Evolutionary conservation across 2,329 filamentous ascomycete species (phyloP), one percentile per base, ranked within the genome.

Genomic region (Coniochaeta hoffmannii): DNA sequence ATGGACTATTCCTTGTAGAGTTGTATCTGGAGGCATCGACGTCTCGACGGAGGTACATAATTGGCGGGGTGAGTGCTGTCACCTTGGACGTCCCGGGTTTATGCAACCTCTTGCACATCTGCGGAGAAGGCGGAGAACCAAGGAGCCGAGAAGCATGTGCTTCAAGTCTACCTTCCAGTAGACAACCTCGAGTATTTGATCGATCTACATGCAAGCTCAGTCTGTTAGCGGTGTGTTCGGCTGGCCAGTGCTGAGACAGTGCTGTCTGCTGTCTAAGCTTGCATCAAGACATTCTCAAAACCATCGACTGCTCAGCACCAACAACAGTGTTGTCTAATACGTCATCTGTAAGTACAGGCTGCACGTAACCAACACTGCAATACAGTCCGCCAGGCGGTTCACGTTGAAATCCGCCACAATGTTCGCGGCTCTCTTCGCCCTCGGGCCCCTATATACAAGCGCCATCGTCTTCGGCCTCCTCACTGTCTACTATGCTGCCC

Each of bases 401-500:
- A 7, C 44, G 14, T 15, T 3, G 30, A n/a, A 34, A 32, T 10
- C 17, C 17, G 17, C 12, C 19, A 56, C 35, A 28, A 60, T 61
- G 59, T 50, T 58, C 19, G 12, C 49, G 10, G 19, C 44, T 41
- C 53, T 62, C 30, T n/a, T 57, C 3, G 41, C 44, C 12, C 24
- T 58, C 2, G 49, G 50, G 26, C 44, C 50, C 4, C 19, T 51
- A 10, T 55, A 59, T 31, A 35, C 44, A 3, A 53, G 50, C 17
- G 56, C 41, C 2, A 24, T 59, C 10, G 38, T 55, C 11, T 35
- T 64, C 12, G 41, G 30, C 26, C 35, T 52, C 31, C 31, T 63
- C 14, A 28, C 60, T 11, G 30, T 59, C 28, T 60, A 61, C 38
- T 63, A 63, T 24, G 57, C 63, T 22, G 49, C 59, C n/a, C 57